Conservation (phyloP, 163 green algal genomes). For the Chlamydomonas reinhardtii region DNA sequence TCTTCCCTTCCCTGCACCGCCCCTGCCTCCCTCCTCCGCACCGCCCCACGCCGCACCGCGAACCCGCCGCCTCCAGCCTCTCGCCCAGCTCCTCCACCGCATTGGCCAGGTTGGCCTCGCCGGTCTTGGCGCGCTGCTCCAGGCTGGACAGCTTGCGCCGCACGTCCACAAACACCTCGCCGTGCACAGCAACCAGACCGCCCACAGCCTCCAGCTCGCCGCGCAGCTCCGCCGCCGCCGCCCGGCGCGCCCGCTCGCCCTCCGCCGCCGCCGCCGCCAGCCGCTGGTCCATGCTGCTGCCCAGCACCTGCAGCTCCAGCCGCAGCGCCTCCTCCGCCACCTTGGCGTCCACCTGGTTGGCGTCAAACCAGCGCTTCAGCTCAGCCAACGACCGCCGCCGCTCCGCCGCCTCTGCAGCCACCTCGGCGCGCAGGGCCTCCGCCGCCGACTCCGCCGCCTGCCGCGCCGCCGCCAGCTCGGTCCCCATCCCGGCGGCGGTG, state of each 20-base stretch:
- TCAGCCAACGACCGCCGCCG: not conserved
- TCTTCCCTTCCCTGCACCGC: no score
- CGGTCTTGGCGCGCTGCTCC: slow-evolving; percentile 30
- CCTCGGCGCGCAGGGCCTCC: not conserved
- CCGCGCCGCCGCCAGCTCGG: slow-evolving; percentile 6
- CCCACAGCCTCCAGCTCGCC: slow-evolving; percentile 44
- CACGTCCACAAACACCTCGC: slow-evolving; percentile 41
- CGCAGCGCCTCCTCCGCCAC: slow-evolving; percentile 29
- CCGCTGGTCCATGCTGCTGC: not conserved
- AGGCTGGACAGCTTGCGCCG: slow-evolving; percentile 34
- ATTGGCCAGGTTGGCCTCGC: slow-evolving; percentile 30
- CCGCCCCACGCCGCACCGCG: no score
- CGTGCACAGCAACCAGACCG: slow-evolving; percentile 36
- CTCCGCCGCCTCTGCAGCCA: slow-evolving; percentile 11
- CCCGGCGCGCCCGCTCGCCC: slow-evolving; percentile 11
- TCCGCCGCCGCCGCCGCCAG: slow-evolving; percentile 30
- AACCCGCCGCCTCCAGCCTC: slow-evolving; percentile 13
- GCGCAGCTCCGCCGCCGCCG: not conserved
- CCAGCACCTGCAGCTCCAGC: not conserved
- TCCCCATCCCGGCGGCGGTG: no score
- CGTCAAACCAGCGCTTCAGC: slow-evolving; percentile 54
- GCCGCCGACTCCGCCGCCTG: not conserved
- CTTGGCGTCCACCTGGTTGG: slow-evolving; percentile 53
- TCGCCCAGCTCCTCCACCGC: slow-evolving; percentile 43
- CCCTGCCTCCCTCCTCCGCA: no score